Percentiles rank a stretch among this genome's conserved stretches.
Evolutionary conservation across 148 eudicot genomes (phyloP).

Genomic region (Chenopodium berlandieri): DNA sequence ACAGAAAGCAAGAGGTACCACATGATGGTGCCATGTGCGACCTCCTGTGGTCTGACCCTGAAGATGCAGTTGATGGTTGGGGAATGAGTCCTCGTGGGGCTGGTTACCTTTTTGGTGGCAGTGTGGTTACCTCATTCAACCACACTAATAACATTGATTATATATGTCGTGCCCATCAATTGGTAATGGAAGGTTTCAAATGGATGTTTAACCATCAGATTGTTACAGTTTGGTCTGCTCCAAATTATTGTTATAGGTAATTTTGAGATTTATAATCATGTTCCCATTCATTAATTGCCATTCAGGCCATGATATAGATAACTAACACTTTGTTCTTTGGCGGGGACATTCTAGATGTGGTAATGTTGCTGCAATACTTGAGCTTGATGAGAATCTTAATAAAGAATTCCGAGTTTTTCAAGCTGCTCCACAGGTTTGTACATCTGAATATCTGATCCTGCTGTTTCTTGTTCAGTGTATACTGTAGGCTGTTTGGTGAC

Average conservation of each 20-base stretch:
- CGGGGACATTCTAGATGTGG: slow-evolving; percentile 66
- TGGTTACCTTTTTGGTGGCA: slow-evolving; percentile 83
- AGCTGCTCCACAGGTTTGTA: slow-evolving; percentile 91
- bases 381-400: slow-evolving; percentile 86
- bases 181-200: slow-evolving; percentile 94
- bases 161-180: slow-evolving; percentile 92
- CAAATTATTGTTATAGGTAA: slow-evolving; percentile 92
- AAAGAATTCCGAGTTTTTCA: slow-evolving; percentile 81
- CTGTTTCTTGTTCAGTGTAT: neutral
- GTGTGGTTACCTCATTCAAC: slow-evolving; percentile 65
- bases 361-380: slow-evolving; percentile 95
- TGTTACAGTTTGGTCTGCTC: slow-evolving; percentile 98
- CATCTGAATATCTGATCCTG: slow-evolving; percentile 5
- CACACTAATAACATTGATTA: slow-evolving; percentile 78
- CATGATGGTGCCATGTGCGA: slow-evolving; percentile 99
- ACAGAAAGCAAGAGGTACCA: slow-evolving; percentile 96
- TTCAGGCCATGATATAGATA: neutral
- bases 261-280: neutral
- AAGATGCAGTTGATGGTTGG: slow-evolving; percentile 84
- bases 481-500: neutral
- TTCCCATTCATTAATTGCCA: neutral
- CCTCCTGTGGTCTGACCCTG: slow-evolving; percentile 97
- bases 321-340: slow-evolving; percentile 4
- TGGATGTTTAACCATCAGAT: slow-evolving; percentile 92
- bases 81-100: slow-evolving; percentile 97